Conservation (phyloP, 2,329 filamentous ascomycete species). For the Pestalotiopsis sp. region DNA sequence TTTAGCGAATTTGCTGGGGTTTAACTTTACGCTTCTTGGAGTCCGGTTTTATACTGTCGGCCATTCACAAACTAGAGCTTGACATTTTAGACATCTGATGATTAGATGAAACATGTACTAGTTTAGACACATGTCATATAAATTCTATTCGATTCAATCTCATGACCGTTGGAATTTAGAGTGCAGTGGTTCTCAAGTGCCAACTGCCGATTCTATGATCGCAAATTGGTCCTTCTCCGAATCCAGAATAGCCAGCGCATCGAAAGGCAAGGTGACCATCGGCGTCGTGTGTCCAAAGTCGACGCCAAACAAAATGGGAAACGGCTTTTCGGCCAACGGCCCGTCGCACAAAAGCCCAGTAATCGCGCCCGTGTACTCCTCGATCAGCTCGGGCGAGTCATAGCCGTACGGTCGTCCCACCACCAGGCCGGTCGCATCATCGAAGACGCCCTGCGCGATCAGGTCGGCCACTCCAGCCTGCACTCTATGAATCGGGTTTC, state of each 20-base stretch:
- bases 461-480: constrained; percentile 41
- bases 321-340: constrained; percentile 28
- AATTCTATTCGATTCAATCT: background rate
- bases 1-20: too few relatives aligned
- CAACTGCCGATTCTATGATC: constrained; percentile 27
- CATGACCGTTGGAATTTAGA: background rate
- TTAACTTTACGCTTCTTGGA: too few relatives aligned
- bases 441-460: constrained; percentile 43
- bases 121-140: background rate
- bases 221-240: constrained; percentile 38
- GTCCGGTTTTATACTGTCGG: too few relatives aligned
- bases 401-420: constrained; percentile 45
- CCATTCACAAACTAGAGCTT: too few relatives aligned
- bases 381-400: constrained; percentile 30
- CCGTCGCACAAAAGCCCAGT: constrained; percentile 38
- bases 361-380: constrained; percentile 32
- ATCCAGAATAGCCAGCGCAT: constrained; percentile 39
- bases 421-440: constrained; percentile 41
- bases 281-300: constrained; percentile 47
- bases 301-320: constrained; percentile 44
- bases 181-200: background rate
- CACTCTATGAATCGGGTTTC: constrained; percentile 32
- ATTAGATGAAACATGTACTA: background rate
- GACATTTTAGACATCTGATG: too few relatives aligned
- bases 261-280: constrained; percentile 42